These are phyloP conservation scores for Globisporangium solare DNA, from an alignment of 352 stramenopile species.

Conservation along the genomic window DNA sequence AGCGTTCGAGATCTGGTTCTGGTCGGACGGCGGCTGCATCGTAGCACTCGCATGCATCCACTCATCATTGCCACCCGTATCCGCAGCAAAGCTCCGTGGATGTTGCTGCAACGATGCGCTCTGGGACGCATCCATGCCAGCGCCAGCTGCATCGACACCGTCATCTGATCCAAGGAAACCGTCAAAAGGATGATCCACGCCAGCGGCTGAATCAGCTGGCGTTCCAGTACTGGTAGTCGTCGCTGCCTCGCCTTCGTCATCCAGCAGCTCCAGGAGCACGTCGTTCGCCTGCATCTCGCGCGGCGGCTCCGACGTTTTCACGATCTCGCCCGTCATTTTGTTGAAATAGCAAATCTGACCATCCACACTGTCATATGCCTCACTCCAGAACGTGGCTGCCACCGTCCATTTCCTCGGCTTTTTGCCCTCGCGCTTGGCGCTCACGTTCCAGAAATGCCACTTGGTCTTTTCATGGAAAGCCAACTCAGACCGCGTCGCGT, in stretches of 20 bases:
- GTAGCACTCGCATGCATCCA: not conserved
- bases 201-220: too few relatives aligned
- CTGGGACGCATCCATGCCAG: too few relatives aligned
- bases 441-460: slow-evolving; percentile 74
- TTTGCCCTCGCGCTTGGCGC: slow-evolving; percentile 30
- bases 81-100: not conserved
- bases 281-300: slow-evolving; percentile 68
- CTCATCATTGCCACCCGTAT: too few relatives aligned
- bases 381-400: slow-evolving; percentile 62
- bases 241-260: slow-evolving; percentile 14
- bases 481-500: slow-evolving; percentile 51
- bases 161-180: too few relatives aligned
- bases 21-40: not conserved
- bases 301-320: slow-evolving; percentile 41
- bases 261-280: slow-evolving; percentile 60
- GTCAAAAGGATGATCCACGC: too few relatives aligned
- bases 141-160: too few relatives aligned
- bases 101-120: not conserved
- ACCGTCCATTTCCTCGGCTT: slow-evolving; percentile 48
- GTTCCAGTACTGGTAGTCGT: too few relatives aligned
- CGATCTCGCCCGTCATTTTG: slow-evolving; percentile 56
- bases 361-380: slow-evolving; percentile 62
- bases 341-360: slow-evolving; percentile 70
- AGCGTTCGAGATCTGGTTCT: not conserved
- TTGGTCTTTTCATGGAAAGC: slow-evolving; percentile 64